phyloP scores from a whole-genome alignment of 2,329 filamentous ascomycete species.

The Fusarium begoniae region DNA sequence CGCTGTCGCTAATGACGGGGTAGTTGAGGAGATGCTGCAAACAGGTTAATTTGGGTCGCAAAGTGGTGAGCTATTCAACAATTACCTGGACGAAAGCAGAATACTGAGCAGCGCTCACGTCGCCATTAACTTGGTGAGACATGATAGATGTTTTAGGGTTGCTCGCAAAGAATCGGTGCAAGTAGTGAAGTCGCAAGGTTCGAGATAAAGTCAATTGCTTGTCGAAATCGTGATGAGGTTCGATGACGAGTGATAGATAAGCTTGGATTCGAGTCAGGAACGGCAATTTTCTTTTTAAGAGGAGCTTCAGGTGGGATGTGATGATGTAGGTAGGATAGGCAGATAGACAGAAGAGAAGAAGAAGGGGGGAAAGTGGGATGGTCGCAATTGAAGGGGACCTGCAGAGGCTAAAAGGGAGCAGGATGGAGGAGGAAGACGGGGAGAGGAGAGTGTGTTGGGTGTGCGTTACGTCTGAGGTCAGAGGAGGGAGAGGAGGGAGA shows the following conservation, averaged over 20 bases:
- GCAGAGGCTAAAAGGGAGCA: slow-evolving; percentile 36
- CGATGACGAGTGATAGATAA: slow-evolving; percentile 16
- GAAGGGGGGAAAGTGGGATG: slow-evolving; percentile 28
- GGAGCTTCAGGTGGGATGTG: slow-evolving; percentile 12
- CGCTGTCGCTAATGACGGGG: slow-evolving; percentile 81
- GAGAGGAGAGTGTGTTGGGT: slow-evolving; percentile 8
- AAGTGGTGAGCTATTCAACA: not conserved
- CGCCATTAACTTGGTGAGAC: slow-evolving; percentile 61
- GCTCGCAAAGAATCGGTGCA: slow-evolving; percentile 12
- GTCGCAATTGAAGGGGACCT: slow-evolving; percentile 31
- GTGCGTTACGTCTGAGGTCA: slow-evolving; percentile 3
- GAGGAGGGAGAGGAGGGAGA: slow-evolving; percentile 12
- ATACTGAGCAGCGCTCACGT: slow-evolving; percentile 54
- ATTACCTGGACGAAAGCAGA: slow-evolving; percentile 60
- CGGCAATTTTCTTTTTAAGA: not conserved
- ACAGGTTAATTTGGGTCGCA: slow-evolving; percentile 1
- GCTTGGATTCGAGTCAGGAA: slow-evolving; percentile 10
- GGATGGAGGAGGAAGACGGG: slow-evolving; percentile 15
- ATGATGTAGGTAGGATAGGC: slow-evolving; percentile 3
- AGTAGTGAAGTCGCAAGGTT: not conserved
- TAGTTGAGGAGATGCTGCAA: slow-evolving; percentile 83
- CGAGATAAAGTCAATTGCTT: slow-evolving; percentile 18
- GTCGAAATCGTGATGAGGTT: slow-evolving; percentile 18
- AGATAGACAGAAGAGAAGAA: not conserved
- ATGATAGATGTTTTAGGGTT: slow-evolving; percentile 45